Evolutionary conservation across 2,329 filamentous ascomycete species (phyloP).

Genomic region (Penicillium brevicompactum): DNA sequence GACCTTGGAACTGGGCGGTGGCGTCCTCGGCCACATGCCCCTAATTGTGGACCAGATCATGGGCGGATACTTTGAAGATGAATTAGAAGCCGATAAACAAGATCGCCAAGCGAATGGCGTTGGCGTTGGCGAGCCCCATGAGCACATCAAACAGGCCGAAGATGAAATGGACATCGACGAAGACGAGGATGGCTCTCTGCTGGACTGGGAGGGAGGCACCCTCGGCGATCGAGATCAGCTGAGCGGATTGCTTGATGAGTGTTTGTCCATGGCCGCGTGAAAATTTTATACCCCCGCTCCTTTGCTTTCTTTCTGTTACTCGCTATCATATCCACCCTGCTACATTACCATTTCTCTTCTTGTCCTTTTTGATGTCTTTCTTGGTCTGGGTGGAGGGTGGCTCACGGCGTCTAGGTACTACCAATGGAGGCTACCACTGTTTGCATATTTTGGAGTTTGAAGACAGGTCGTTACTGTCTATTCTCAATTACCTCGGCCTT

Average conservation of each 20-base stretch:
- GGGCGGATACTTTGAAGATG: slow-evolving; percentile 72
- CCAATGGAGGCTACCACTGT: slow-evolving; percentile 20
- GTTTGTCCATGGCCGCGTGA: slow-evolving; percentile 45
- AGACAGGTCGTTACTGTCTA: slow-evolving; percentile 14
- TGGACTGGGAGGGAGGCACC: slow-evolving; percentile 44
- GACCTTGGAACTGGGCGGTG: slow-evolving; percentile 73
- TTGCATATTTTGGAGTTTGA: slow-evolving; percentile 33
- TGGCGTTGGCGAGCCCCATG: slow-evolving; percentile 14
- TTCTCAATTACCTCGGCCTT: slow-evolving; percentile 18
- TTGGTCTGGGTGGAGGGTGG: slow-evolving; percentile 21
- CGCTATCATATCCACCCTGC: slow-evolving; percentile 9
- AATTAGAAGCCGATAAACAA: slow-evolving; percentile 59
- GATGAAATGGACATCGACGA: slow-evolving; percentile 48
- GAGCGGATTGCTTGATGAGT: slow-evolving; percentile 43
- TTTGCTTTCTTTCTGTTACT: slow-evolving; percentile 15
- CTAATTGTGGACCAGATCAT: slow-evolving; percentile 71
- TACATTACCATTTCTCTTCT: slow-evolving; percentile 10
- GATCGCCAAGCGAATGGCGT: slow-evolving; percentile 32
- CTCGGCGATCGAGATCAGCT: slow-evolving; percentile 40
- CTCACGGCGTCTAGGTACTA: slow-evolving; percentile 35
- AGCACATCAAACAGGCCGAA: slow-evolving; percentile 24
- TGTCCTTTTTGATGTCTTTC: slow-evolving; percentile 14
- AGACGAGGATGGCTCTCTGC: slow-evolving; percentile 24
- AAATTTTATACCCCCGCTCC: slow-evolving; percentile 17
- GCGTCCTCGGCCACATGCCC: slow-evolving; percentile 75